Conservation (phyloP, 2,329 filamentous ascomycete species). For the Botrytis sinoallii region DNA sequence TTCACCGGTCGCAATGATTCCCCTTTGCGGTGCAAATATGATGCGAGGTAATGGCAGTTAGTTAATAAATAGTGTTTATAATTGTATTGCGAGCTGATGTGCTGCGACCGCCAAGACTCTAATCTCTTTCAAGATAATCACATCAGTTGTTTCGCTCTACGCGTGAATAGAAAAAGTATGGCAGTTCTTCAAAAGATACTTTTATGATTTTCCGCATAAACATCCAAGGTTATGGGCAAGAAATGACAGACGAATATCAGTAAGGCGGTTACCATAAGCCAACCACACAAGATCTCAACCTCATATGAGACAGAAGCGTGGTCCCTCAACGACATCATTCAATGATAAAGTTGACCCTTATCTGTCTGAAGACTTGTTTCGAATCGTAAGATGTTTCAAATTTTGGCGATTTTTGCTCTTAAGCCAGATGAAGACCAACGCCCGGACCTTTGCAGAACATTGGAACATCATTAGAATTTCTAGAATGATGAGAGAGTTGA, state of each 20-base stretch:
- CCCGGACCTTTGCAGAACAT: neutral
- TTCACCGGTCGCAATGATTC: neutral
- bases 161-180: neutral
- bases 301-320: neutral
- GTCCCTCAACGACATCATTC: neutral
- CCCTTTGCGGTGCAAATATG: neutral
- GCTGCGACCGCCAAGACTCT: neutral
- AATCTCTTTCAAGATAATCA: no score
- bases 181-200: neutral
- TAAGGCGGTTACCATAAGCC: neutral
- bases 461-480: neutral
- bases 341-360: neutral
- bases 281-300: neutral
- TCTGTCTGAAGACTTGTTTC: neutral
- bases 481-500: neutral
- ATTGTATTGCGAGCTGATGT: neutral
- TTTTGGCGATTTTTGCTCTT: neutral
- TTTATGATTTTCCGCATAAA: neutral
- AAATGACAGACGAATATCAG: neutral
- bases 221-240: neutral
- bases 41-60: neutral
- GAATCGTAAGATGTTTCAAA: slow-evolving; percentile 3
- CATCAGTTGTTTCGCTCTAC: neutral
- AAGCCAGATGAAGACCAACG: neutral
- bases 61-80: neutral